These are phyloP conservation scores for Aureobasidium sp. DNA, from an alignment of 2,329 filamentous ascomycete genomes.

Conservation along the genomic window DNA sequence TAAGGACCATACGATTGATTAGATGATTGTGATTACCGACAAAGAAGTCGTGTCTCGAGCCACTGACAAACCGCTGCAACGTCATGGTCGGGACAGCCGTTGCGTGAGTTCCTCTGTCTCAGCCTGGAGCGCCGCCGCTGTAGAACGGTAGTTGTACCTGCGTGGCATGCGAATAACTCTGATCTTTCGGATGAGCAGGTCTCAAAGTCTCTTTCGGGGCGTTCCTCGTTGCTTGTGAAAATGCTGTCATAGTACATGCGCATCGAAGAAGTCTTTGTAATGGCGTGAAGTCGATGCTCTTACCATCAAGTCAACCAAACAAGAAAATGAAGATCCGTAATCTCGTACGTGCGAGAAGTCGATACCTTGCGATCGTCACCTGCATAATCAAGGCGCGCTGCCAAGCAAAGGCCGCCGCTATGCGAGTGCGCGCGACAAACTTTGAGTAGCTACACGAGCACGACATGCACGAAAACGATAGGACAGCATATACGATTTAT, in stretches of 20 bases:
- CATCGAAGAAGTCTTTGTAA: not conserved
- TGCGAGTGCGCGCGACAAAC: not conserved
- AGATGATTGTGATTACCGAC: not conserved
- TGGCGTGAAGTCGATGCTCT: not conserved
- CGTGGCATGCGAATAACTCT: not conserved
- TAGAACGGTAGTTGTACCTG: not conserved
- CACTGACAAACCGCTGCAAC: not conserved
- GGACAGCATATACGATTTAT: not conserved
- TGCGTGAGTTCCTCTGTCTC: not conserved
- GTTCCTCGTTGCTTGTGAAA: not conserved
- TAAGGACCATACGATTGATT: not conserved
- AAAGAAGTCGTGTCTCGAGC: not conserved
- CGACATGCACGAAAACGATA: conserved; percentile 3
- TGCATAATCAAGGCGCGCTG: conserved; percentile 1
- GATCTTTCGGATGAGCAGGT: not conserved
- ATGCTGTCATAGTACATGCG: not conserved
- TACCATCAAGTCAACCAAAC: not conserved
- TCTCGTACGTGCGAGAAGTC: not conserved
- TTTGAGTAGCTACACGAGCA: not conserved
- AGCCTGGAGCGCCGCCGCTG: not conserved
- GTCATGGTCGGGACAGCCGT: conserved; percentile 1
- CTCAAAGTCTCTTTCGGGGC: conserved; percentile 3
- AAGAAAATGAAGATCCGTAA: not conserved
- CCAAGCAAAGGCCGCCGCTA: conserved; percentile 1
- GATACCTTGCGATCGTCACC: not conserved